Conservation (phyloP, 164 flowering plant species). For the Paratinospora sagittata region DNA sequence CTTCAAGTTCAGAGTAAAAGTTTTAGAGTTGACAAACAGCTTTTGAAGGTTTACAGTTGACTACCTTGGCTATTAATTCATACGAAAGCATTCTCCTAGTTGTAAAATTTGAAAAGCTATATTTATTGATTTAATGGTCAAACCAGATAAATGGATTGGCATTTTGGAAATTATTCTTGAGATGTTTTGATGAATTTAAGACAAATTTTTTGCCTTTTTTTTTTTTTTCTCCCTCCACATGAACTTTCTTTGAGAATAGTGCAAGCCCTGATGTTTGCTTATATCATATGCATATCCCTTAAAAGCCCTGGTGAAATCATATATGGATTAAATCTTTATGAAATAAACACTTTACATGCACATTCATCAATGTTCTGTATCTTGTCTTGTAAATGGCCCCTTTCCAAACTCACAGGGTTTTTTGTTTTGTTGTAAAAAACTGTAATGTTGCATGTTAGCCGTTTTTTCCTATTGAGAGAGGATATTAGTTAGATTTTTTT, state of each 20-base stretch:
- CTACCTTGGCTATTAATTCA: not conserved
- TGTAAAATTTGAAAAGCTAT: not conserved
- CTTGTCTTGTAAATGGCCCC: not conserved
- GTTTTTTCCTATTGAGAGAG: too few species aligned
- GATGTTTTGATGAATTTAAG: not conserved
- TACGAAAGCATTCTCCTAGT: not conserved
- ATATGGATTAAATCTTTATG: not conserved
- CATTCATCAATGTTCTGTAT: not conserved
- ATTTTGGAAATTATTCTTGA: not conserved
- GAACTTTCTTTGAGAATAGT: not conserved
- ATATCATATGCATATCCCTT: not conserved
- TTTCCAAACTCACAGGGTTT: not conserved
- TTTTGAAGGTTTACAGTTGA: constrained; percentile 36
- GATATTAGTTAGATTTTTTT: too few species aligned
- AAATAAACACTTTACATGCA: not conserved
- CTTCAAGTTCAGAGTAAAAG: constrained; percentile 67
- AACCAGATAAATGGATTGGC: not conserved
- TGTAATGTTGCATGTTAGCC: too few species aligned
- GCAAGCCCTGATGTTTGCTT: not conserved
- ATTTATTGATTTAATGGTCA: not conserved
- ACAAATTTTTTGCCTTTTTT: too few species aligned
- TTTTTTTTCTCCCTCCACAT: too few species aligned
- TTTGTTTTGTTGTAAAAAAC: not conserved
- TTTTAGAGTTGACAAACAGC: constrained; percentile 37
- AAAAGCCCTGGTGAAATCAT: not conserved